A percentile compares a stretch with the other conserved stretches of the same genome.
These are phyloP conservation scores for Pythium brachiatum DNA, from an alignment of 352 stramenopile genomes.

Conservation along the genomic window DNA sequence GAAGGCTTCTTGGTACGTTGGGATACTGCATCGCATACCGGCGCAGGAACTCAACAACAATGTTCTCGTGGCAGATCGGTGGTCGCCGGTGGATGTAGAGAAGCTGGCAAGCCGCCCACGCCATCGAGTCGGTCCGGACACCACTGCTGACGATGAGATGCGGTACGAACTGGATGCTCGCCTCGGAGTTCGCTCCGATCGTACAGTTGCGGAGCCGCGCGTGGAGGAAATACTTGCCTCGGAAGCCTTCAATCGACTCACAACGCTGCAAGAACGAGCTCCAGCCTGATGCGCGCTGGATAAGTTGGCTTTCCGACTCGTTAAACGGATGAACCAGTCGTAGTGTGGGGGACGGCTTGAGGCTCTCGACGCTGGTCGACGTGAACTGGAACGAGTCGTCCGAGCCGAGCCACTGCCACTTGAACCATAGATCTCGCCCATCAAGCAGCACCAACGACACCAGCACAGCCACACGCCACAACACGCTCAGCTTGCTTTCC, in stretches of 20 bases:
- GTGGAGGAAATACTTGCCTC: conserved; percentile 27
- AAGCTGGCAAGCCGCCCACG: conserved; percentile 49
- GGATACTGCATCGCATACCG: conserved; percentile 32
- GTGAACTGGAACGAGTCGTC: conserved; percentile 40
- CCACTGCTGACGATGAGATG: conserved; percentile 46
- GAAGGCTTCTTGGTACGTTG: conserved; percentile 8
- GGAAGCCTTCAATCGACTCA: conserved; percentile 29
- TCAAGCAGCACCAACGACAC: conserved; percentile 40
- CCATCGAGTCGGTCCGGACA: conserved; percentile 48
- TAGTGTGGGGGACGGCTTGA: conserved; percentile 10
- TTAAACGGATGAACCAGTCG: conserved; percentile 18
- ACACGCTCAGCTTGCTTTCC: not conserved
- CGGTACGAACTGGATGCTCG: conserved; percentile 11
- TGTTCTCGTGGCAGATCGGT: conserved; percentile 43
- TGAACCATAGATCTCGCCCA: conserved; percentile 57
- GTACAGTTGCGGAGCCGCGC: conserved; percentile 42
- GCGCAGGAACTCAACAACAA: conserved; percentile 43
- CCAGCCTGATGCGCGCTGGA: conserved; percentile 36
- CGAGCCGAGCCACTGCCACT: conserved; percentile 46
- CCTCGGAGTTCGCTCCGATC: conserved; percentile 26
- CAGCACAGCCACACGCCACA: conserved; percentile 33
- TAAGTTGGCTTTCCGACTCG: conserved; percentile 8
- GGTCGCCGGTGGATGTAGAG: conserved; percentile 45
- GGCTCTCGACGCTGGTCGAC: conserved; percentile 26
- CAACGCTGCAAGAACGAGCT: conserved; percentile 50